A percentile compares a stretch with the other conserved stretches of the same genome.
Conservation (phyloP, 1,284 basidiomycete genomes). For the Sanghuangporus baumii region DNA sequence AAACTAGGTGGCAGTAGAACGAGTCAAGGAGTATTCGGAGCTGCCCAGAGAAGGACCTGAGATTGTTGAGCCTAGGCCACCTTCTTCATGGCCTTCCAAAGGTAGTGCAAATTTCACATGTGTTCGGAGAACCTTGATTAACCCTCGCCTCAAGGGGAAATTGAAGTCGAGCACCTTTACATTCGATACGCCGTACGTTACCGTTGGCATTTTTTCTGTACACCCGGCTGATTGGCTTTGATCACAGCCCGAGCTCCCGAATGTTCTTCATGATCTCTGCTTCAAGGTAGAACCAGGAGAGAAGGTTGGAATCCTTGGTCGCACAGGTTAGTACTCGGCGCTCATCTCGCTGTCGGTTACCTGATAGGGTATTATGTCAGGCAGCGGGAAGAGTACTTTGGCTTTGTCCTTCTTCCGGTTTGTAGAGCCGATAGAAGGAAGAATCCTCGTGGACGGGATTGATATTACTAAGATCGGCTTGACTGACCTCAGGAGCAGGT, state of each 20-base stretch:
- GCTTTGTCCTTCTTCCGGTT: slow-evolving; percentile 95
- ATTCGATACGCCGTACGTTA: slow-evolving; percentile 81
- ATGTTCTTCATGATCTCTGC: slow-evolving; percentile 79
- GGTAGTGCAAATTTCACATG: slow-evolving; percentile 37
- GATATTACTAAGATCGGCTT: slow-evolving; percentile 86
- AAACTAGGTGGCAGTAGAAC: slow-evolving; percentile 84
- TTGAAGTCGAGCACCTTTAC: slow-evolving; percentile 76
- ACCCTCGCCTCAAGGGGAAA: slow-evolving; percentile 28
- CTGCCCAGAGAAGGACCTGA: slow-evolving; percentile 73
- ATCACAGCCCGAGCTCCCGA: slow-evolving; percentile 69
- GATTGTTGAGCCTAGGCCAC: slow-evolving; percentile 81
- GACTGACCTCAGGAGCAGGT: slow-evolving; percentile 75
- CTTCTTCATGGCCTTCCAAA: slow-evolving; percentile 72
- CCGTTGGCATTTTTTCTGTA: background rate
- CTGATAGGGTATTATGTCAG: background rate
- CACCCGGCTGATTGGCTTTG: background rate
- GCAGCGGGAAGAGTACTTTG: slow-evolving; percentile 76
- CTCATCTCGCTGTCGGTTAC: background rate
- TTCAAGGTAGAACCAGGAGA: slow-evolving; percentile 76
- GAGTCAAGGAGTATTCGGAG: slow-evolving; percentile 88
- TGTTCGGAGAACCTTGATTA: background rate
- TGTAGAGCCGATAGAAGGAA: slow-evolving; percentile 81
- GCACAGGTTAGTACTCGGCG: slow-evolving; percentile 58
- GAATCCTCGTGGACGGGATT: slow-evolving; percentile 80
- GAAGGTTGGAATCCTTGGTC: slow-evolving; percentile 84